These are phyloP conservation scores for Diospyros kaki DNA, from an alignment of 148 eudicot genomes.

Conservation along the genomic window DNA sequence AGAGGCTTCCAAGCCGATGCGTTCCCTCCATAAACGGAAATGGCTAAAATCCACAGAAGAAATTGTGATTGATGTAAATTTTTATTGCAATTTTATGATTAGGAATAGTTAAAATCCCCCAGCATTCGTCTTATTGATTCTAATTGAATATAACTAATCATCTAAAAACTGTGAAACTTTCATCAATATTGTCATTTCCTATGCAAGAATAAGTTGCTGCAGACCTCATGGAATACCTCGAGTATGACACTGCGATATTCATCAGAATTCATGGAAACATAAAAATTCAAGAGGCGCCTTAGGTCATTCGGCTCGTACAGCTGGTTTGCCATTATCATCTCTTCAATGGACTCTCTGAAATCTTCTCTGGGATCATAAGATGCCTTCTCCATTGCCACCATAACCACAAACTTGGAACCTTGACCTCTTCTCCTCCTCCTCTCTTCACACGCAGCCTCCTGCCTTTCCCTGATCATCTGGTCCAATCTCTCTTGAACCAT, in stretches of 20 bases:
- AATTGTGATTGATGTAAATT: too few relatives aligned
- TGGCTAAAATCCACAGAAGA: too few relatives aligned
- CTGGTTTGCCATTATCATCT: conserved; percentile 53
- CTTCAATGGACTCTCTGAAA: conserved; percentile 65
- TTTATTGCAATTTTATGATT: too few relatives aligned
- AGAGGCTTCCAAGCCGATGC: too few relatives aligned
- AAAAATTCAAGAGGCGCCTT: conserved; percentile 54
- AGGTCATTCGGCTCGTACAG: conserved; percentile 52
- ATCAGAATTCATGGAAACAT: conserved; percentile 65
- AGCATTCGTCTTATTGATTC: not conserved
- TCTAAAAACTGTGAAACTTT: not conserved
- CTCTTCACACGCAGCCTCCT: conserved; percentile 33
- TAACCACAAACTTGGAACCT: conserved; percentile 38
- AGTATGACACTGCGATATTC: conserved; percentile 57
- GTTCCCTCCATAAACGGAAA: too few relatives aligned
- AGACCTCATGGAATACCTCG: conserved; percentile 74
- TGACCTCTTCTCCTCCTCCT: conserved; percentile 27
- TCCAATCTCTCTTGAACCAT: conserved; percentile 76
- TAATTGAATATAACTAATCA: not conserved
- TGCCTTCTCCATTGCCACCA: conserved; percentile 75
- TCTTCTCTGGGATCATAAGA: conserved; percentile 68
- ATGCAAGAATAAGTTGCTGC: conserved; percentile 51
- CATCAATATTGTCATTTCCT: conserved; percentile 27
- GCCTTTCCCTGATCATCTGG: conserved; percentile 64
- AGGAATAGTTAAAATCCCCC: too few relatives aligned